These are phyloP conservation scores for Parietaria judaica DNA, from an alignment of 306 rosid genomes.

Conservation along the genomic window DNA sequence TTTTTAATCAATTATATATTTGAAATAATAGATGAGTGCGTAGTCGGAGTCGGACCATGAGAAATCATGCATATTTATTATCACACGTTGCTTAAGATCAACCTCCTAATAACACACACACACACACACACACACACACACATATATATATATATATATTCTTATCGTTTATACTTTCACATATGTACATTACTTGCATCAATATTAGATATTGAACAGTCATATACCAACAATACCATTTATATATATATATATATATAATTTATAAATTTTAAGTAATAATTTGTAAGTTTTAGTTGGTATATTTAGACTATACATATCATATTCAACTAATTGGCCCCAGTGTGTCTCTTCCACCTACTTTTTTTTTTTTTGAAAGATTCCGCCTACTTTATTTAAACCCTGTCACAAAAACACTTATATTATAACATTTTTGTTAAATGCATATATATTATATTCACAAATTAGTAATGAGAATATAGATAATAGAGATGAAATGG, in stretches of 20 bases:
- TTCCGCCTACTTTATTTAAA: constrained; percentile 25
- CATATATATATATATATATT: too few relatives aligned
- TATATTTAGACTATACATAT: constrained; percentile 1
- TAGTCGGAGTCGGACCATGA: too few relatives aligned
- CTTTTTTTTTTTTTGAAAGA: too few relatives aligned
- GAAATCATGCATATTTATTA: too few relatives aligned
- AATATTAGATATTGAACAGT: too few relatives aligned
- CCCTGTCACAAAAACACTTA: constrained; percentile 6
- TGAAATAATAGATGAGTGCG: too few relatives aligned
- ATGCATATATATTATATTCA: not conserved
- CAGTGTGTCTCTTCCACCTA: constrained; percentile 30
- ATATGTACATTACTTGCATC: too few relatives aligned
- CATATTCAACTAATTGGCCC: constrained; percentile 39
- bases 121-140: not conserved
- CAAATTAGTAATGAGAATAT: not conserved
- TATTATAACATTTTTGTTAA: not conserved
- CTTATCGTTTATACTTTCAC: too few relatives aligned
- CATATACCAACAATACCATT: too few relatives aligned
- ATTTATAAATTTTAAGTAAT: constrained; percentile 12
- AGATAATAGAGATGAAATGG: not conserved
- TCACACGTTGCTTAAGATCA: too few relatives aligned
- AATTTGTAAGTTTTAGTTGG: constrained; percentile 24
- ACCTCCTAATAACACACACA: not conserved
- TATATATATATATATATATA: too few relatives aligned
- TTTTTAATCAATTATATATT: too few relatives aligned